Conservation (phyloP, 805 yeast genomes). For the Kazachstania psychrophila region DNA sequence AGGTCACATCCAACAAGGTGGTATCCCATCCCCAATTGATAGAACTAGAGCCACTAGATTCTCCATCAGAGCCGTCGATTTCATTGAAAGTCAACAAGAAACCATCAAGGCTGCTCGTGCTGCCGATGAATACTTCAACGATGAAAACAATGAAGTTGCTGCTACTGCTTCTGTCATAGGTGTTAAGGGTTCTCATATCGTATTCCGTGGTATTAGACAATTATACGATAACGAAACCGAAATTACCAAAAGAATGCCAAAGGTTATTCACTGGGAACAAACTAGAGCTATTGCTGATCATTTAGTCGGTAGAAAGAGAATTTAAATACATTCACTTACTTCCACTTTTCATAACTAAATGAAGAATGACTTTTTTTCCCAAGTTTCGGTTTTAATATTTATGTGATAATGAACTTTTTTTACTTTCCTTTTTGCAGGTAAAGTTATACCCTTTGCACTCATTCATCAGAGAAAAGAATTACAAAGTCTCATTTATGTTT, state of each 20-base stretch:
- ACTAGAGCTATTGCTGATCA: constrained; percentile 73
- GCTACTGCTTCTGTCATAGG: constrained; percentile 78
- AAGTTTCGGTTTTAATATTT: not conserved
- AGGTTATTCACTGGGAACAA: constrained; percentile 72
- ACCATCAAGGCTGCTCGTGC: constrained; percentile 25
- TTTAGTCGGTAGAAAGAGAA: constrained; percentile 61
- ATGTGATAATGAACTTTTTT: too few relatives aligned
- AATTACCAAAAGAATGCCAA: constrained; percentile 74
- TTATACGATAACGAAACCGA: constrained; percentile 86
- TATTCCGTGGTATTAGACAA: constrained; percentile 61
- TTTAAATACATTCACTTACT: constrained; percentile 3
- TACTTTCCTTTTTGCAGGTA: not conserved
- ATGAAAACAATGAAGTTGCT: constrained; percentile 28
- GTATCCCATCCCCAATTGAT: constrained; percentile 67
- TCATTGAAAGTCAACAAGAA: constrained; percentile 41
- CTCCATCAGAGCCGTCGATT: constrained; percentile 60
- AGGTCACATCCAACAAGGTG: constrained; percentile 84
- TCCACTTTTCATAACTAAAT: not conserved
- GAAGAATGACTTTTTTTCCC: not conserved
- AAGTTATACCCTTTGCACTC: too few relatives aligned
- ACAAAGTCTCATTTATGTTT: too few relatives aligned
- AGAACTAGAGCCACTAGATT: constrained; percentile 66
- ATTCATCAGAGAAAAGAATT: too few relatives aligned
- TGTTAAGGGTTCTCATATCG: constrained; percentile 65
- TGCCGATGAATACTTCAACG: constrained; percentile 23